phyloP scores from a whole-genome alignment of 169 alveolate genomes.

The Ichthyophthirius multifiliis region DNA sequence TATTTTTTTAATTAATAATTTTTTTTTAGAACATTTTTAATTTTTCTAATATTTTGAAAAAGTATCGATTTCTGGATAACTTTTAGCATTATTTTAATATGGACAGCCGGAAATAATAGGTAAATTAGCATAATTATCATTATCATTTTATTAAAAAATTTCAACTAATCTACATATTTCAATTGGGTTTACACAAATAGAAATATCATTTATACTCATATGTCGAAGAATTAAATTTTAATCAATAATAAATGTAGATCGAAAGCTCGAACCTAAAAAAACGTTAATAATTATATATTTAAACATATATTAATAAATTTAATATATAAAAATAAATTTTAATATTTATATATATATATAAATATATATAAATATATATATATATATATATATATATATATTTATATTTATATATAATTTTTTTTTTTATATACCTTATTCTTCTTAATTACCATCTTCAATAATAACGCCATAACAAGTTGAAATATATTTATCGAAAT shows the following conservation, averaged over 20 bases:
- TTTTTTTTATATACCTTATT: constrained; percentile 1
- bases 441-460: constrained; percentile 86
- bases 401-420: no score
- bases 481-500: constrained; percentile 90
- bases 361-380: not conserved
- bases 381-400: not conserved
- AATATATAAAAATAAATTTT: no score
- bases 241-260: constrained; percentile 98
- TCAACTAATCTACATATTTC: not conserved
- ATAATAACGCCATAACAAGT: constrained; percentile 93
- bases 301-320: not conserved
- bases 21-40: not conserved
- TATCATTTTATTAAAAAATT: not conserved
- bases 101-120: not conserved
- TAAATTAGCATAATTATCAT: not conserved
- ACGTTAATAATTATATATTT: no score
- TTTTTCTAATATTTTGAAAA: not conserved
- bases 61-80: not conserved
- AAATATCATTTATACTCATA: constrained; percentile 89
- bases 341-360: not conserved
- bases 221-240: constrained; percentile 95
- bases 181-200: not conserved
- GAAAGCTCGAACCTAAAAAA: constrained; percentile 63
- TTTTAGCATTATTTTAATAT: not conserved
- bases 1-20: no score